A percentile compares a stretch with the other conserved stretches of the same genome.
Conservation (phyloP, 352 stramenopile genomes). For the Poterioochromonas sp. region DNA sequence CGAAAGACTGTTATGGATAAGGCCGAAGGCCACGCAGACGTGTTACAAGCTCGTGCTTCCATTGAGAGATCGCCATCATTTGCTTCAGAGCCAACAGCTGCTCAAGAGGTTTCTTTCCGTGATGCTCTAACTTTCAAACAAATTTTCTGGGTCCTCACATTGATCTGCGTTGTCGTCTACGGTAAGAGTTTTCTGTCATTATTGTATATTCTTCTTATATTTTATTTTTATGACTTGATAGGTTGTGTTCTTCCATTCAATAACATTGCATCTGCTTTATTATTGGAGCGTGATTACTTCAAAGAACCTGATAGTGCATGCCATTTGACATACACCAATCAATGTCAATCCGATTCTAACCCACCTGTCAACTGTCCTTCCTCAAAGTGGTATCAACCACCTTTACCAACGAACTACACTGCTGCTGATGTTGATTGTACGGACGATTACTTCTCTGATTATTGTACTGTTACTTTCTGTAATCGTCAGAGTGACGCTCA, state of each 20-base stretch:
- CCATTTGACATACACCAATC: slow-evolving; percentile 34
- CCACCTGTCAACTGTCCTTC: neutral
- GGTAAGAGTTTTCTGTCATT: slow-evolving; percentile 57
- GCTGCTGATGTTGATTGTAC: slow-evolving; percentile 44
- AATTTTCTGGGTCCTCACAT: slow-evolving; percentile 24
- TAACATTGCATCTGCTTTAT: slow-evolving; percentile 74
- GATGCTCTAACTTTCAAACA: slow-evolving; percentile 35
- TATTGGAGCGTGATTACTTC: slow-evolving; percentile 75
- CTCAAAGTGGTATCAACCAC: slow-evolving; percentile 33
- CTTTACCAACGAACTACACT: slow-evolving; percentile 19
- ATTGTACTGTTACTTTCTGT: slow-evolving; percentile 52
- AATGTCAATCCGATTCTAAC: slow-evolving; percentile 34
- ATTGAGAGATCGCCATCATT: too few species aligned
- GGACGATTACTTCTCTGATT: slow-evolving; percentile 43
- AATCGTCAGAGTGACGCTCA: slow-evolving; percentile 54
- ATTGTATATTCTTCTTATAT: slow-evolving; percentile 5
- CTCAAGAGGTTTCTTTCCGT: slow-evolving; percentile 24
- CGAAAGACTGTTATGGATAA: slow-evolving; percentile 15
- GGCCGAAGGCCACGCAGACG: too few species aligned
- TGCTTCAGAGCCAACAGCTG: too few species aligned
- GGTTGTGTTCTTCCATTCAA: slow-evolving; percentile 84
- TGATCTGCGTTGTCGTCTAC: slow-evolving; percentile 33
- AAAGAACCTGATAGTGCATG: slow-evolving; percentile 35
- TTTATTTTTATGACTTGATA: slow-evolving; percentile 77
- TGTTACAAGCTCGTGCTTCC: too few species aligned